Evolutionary conservation across 208 protist species (phyloP).

Genomic region (Strigomonas galati): DNA sequence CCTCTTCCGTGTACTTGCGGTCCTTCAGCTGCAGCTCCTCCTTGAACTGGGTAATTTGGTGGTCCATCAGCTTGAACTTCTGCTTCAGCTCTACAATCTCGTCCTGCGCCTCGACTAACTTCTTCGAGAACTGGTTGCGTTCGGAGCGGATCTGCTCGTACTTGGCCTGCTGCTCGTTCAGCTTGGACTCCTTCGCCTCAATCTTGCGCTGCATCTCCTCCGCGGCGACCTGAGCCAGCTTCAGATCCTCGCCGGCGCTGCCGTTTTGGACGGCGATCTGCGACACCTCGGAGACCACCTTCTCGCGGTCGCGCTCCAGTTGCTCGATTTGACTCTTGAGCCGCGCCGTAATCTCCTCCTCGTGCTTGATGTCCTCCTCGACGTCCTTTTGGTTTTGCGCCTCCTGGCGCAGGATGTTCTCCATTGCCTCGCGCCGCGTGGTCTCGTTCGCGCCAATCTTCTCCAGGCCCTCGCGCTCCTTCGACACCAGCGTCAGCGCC

Average conservation of each 20-base stretch:
- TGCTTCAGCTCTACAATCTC: conserved; percentile 97
- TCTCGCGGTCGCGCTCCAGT: conserved; percentile 92
- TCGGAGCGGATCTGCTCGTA: conserved; percentile 96
- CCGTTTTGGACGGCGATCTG: conserved; percentile 82
- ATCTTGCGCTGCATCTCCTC: conserved; percentile 95
- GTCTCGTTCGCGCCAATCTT: conserved; percentile 65
- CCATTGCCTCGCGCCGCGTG: conserved; percentile 57
- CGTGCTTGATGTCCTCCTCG: conserved; percentile 50
- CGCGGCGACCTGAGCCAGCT: conserved; percentile 81
- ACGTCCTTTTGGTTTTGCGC: conserved; percentile 69
- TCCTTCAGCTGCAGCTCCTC: conserved; percentile 95
- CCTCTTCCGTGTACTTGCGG: conserved; percentile 66
- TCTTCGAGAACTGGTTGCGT: conserved; percentile 97
- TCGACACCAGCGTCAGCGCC: conserved; percentile 54
- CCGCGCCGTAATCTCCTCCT: conserved; percentile 49
- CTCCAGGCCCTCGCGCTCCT: conserved; percentile 67
- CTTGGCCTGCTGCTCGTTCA: conserved; percentile 69
- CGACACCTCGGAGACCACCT: conserved; percentile 81
- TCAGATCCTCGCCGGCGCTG: conserved; percentile 91
- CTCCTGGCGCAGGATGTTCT: conserved; percentile 79
- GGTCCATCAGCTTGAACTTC: conserved; percentile 97
- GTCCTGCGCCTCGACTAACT: conserved; percentile 96
- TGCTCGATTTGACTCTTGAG: conserved; percentile 55
- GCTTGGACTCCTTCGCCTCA: conserved; percentile 87
- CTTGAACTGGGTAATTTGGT: conserved; percentile 93